Base-by-base conservation (phyloP, 768 basidiomycete genomes). In the Lactifluus hygrophoroides region DNA sequence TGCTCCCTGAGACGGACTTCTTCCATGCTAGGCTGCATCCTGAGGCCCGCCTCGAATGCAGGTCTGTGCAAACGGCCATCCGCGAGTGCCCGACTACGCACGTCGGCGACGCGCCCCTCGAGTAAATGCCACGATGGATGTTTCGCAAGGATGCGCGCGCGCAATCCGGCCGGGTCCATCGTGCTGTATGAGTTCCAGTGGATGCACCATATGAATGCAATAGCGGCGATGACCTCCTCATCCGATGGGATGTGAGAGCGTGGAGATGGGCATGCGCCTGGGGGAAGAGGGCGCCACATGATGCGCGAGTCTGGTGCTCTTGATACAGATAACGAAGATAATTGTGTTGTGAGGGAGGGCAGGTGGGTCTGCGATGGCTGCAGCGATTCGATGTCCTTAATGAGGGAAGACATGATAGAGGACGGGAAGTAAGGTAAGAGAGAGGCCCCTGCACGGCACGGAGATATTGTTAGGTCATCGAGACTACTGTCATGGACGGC, bases 151-250 rank as follows among this genome's bases (percentile, higher is more conserved):
- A 62, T 60, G 35, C 61, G 61, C 17, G 58, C 46, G 30, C 51
- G 43, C 16, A 62, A 16, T 7, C 61, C 61, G 5, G 43, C 46
- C 2, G 57, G 11, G 5, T 54, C 52, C 57, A 62, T 60, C 19
- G 61, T 62, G 53, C 46, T 54, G 42, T 54, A 62, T 2, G 61
- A 62, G 25, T 62, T 62, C 61, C 61, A 62, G 35, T 62, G 58
- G 52, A 62, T 60, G 17, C 57, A 54, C 57, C 57, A 62, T 19
- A 62, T 52, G 27, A 38, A 54, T n/a, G 57, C 30, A 32, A 62
- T 60, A 4, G 61, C 57, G 17, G 46, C n/a, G 40, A 62, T 60
- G 34, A 62, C 17, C 9, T 62, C 61, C 51, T 50, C 47, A 14
- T 62, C 61, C 21, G 51, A 45, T 11, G 61, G 61, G 1, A 50